Conservation (phyloP, 2,329 filamentous ascomycete genomes). For the Paraphoma chrysanthemicola region DNA sequence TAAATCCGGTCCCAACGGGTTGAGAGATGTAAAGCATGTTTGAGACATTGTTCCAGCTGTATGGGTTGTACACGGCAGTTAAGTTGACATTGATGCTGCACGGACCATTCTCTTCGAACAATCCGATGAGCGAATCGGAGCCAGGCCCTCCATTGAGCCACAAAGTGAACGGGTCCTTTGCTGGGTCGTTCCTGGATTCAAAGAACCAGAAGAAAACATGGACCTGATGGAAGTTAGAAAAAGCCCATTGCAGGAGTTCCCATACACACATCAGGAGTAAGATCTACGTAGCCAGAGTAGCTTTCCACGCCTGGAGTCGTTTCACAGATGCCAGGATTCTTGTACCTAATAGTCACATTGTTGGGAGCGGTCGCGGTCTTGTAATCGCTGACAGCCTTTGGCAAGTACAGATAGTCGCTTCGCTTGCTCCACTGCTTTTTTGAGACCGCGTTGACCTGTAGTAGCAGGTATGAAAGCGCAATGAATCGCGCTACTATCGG, state of each 20-base stretch:
- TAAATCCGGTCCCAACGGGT: constrained; percentile 63
- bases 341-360: constrained; percentile 58
- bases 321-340: constrained; percentile 61
- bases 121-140: constrained; percentile 59
- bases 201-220: constrained; percentile 60
- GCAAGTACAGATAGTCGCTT: constrained; percentile 35
- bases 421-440: constrained; percentile 30
- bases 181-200: constrained; percentile 57
- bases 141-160: constrained; percentile 63
- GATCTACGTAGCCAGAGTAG: constrained; percentile 55
- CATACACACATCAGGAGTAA: constrained; percentile 32
- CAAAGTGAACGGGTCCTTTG: constrained; percentile 56
- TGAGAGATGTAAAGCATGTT: constrained; percentile 70
- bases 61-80: constrained; percentile 57
- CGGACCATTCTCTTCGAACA: constrained; percentile 54
- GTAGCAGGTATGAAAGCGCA: constrained; percentile 17
- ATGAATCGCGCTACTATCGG: constrained; percentile 12
- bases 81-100: constrained; percentile 27
- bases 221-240: constrained; percentile 5
- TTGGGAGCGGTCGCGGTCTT: constrained; percentile 55
- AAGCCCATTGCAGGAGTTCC: background rate
- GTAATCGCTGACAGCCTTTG: constrained; percentile 50
- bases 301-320: constrained; percentile 59
- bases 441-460: constrained; percentile 22
- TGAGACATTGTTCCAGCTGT: constrained; percentile 65